phyloP scores from a whole-genome alignment of 2,329 filamentous ascomycete genomes.

The Trichoderma sp. region DNA sequence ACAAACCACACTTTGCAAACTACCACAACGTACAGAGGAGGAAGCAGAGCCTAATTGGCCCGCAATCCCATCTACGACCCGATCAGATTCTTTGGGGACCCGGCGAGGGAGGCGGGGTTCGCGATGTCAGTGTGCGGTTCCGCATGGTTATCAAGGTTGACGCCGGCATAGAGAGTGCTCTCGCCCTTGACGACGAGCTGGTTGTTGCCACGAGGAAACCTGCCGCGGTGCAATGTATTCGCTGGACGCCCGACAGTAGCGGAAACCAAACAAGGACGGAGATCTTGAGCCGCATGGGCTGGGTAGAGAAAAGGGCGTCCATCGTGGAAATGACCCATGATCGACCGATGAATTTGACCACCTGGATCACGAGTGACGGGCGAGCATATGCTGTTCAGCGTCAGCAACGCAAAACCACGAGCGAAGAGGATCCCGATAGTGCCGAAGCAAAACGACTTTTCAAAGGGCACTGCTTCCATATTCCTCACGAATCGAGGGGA shows the following conservation, averaged over 20 bases:
- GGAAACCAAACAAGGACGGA: constrained; percentile 89
- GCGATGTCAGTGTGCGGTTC: constrained; percentile 86
- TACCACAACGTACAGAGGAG: constrained; percentile 61
- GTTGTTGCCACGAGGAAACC: constrained; percentile 89
- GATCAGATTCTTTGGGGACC: constrained; percentile 68
- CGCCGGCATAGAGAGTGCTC: constrained; percentile 81
- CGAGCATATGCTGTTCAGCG: constrained; percentile 89
- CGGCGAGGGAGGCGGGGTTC: constrained; percentile 77
- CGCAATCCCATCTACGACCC: constrained; percentile 51
- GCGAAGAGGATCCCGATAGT: constrained; percentile 41
- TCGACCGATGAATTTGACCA: constrained; percentile 90
- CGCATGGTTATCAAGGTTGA: constrained; percentile 98
- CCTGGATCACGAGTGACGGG: constrained; percentile 88
- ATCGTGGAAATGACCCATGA: constrained; percentile 89
- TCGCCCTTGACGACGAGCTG: constrained; percentile 89
- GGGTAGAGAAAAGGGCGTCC: constrained; percentile 73
- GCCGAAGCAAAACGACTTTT: constrained; percentile 66
- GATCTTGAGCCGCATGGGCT: constrained; percentile 79
- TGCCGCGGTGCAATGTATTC: constrained; percentile 92
- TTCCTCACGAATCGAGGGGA: constrained; percentile 56
- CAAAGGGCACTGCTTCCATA: constrained; percentile 86
- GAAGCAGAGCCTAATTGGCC: constrained; percentile 58
- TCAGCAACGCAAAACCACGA: constrained; percentile 39
- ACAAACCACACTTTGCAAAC: constrained; percentile 75
- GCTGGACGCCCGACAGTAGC: constrained; percentile 81